Evolutionary conservation across 352 stramenopile genomes (phyloP).

Genomic region (Globisporangium barbulae): DNA sequence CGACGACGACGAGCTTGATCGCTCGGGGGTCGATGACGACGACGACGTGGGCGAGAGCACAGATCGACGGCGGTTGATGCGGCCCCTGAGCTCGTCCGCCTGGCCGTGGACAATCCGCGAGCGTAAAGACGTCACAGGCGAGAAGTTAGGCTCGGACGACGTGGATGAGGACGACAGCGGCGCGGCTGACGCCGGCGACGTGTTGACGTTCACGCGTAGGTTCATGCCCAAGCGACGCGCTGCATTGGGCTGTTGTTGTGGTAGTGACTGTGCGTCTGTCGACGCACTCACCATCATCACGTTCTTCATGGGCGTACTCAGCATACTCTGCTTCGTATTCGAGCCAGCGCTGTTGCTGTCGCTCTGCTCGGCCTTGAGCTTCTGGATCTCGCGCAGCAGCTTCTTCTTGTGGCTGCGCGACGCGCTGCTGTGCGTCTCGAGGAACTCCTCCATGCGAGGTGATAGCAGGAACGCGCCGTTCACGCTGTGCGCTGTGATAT

Average conservation of each 20-base stretch:
- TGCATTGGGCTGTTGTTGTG: constrained; percentile 19
- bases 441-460: constrained; percentile 41
- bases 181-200: constrained; percentile 12
- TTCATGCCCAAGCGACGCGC: constrained; percentile 35
- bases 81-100: constrained; percentile 25
- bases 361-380: constrained; percentile 38
- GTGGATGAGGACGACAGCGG: not conserved
- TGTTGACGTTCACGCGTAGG: constrained; percentile 52
- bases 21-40: not conserved
- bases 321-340: not conserved
- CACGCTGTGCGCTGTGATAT: constrained; percentile 36
- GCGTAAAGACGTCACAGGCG: constrained; percentile 38
- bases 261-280: not conserved
- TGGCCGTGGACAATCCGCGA: constrained; percentile 34
- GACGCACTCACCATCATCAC: not conserved
- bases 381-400: constrained; percentile 69
- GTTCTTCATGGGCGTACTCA: constrained; percentile 6
- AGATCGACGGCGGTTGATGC: constrained; percentile 21
- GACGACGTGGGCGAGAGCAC: constrained; percentile 5
- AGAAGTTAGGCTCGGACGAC: constrained; percentile 27
- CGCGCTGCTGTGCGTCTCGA: constrained; percentile 45
- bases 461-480: constrained; percentile 51
- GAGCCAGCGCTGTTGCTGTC: not conserved
- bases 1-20: not conserved
- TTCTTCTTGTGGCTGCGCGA: constrained; percentile 79